These are phyloP conservation scores for Lasiosphaeris hirsuta DNA, from an alignment of 495 filamentous ascomycete genomes.

Conservation along the genomic window DNA sequence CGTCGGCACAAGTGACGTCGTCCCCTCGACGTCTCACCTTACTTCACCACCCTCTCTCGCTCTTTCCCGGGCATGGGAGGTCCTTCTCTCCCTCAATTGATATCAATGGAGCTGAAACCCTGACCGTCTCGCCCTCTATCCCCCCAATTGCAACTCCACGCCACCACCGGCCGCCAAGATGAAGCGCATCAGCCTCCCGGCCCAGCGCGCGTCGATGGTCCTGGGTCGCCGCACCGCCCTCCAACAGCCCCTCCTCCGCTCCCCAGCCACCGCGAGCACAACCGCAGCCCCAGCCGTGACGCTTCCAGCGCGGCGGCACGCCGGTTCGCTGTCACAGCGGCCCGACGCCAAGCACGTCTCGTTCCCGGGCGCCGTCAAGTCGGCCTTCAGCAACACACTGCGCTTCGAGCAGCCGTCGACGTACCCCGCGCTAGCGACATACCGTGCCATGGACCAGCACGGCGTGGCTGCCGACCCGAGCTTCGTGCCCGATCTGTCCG, in stretches of 20 bases:
- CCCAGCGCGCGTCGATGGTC: slow-evolving; percentile 5
- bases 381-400: slow-evolving; percentile 79
- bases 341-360: slow-evolving; percentile 71
- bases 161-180: slow-evolving; percentile 6
- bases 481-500: slow-evolving; percentile 58
- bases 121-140: neutral
- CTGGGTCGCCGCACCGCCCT: neutral
- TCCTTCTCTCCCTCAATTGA: slow-evolving; percentile 5
- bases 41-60: neutral
- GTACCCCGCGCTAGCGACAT: slow-evolving; percentile 74
- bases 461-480: slow-evolving; percentile 72
- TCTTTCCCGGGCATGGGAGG: neutral
- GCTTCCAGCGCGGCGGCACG: slow-evolving; percentile 19
- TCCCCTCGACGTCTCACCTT: slow-evolving; percentile 4
- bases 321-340: slow-evolving; percentile 54
- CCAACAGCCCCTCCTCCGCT: neutral
- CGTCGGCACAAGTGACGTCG: slow-evolving; percentile 39
- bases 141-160: neutral
- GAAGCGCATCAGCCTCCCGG: slow-evolving; percentile 21
- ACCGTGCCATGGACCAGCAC: slow-evolving; percentile 80
- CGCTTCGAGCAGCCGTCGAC: slow-evolving; percentile 68
- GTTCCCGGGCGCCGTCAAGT: slow-evolving; percentile 94
- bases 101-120: neutral
- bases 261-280: neutral
- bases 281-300: neutral